Evolutionary conservation across 371 early-diverging fungal genomes (phyloP).

Genomic region (Syncephalastrum racemosum): DNA sequence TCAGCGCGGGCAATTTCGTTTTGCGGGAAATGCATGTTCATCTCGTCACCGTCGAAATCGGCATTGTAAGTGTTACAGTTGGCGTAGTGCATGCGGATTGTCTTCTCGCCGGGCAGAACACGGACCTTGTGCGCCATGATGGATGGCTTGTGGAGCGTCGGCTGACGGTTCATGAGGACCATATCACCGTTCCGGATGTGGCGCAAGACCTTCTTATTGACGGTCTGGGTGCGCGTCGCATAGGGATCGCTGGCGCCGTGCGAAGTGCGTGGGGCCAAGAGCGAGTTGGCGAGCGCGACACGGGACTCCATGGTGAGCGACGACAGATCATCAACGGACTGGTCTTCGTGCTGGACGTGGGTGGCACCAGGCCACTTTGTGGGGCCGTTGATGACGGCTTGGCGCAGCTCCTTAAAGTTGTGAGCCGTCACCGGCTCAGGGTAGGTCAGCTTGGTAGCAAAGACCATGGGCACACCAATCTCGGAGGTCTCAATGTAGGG

Average conservation of each 20-base stretch:
- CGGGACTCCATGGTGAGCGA: conserved; percentile 85
- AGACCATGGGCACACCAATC: conserved; percentile 98
- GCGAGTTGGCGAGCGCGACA: conserved; percentile 94
- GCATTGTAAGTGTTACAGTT: conserved; percentile 98
- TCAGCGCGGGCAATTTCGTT: conserved; percentile 96
- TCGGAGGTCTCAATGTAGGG: conserved; percentile 98
- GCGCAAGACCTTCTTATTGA: conserved; percentile 96
- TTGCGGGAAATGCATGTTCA: conserved; percentile 99
- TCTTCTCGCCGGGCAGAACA: conserved; percentile 97
- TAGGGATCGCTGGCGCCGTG: conserved; percentile 52
- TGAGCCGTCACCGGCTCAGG: conserved; percentile 98
- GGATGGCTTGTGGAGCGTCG: conserved; percentile 99
- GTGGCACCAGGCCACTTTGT: conserved; percentile 98
- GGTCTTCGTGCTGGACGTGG: conserved; percentile 93
- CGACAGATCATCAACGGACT: conserved; percentile 78
- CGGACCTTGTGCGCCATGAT: conserved; percentile 99
- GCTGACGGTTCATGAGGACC: conserved; percentile 99
- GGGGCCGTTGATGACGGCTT: conserved; percentile 99
- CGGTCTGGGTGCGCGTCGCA: conserved; percentile 61
- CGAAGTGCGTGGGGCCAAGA: conserved; percentile 82
- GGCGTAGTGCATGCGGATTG: conserved; percentile 99
- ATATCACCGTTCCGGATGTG: conserved; percentile 98
- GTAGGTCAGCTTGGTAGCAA: conserved; percentile 97
- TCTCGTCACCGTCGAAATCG: conserved; percentile 99
- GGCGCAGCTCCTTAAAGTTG: conserved; percentile 90